phyloP scores from a whole-genome alignment of 805 yeast species.

The Saccharomyces jurei region DNA sequence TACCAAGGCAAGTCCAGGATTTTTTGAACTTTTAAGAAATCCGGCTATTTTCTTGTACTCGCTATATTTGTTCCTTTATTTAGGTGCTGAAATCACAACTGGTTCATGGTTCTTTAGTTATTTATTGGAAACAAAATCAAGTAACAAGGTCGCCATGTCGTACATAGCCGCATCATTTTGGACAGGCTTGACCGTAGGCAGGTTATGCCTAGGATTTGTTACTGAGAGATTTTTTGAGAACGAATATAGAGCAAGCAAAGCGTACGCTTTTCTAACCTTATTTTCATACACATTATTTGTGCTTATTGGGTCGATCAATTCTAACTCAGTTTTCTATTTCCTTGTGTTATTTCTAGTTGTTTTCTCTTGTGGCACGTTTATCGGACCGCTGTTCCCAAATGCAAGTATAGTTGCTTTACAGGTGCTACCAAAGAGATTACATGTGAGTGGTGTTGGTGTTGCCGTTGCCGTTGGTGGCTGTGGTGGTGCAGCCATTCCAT shows the following conservation, averaged over 20 bases:
- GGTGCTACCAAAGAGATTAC: slow-evolving; percentile 50
- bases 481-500: slow-evolving; percentile 74
- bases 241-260: slow-evolving; percentile 35
- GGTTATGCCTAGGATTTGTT: slow-evolving; percentile 49
- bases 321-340: slow-evolving; percentile 15
- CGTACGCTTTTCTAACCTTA: slow-evolving; percentile 30
- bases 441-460: slow-evolving; percentile 63
- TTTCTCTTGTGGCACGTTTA: slow-evolving; percentile 47
- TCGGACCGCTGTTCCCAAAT: slow-evolving; percentile 71
- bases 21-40: slow-evolving; percentile 20
- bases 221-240: slow-evolving; percentile 40
- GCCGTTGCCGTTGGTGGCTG: slow-evolving; percentile 75
- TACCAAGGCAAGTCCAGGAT: background rate
- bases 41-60: slow-evolving; percentile 42
- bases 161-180: slow-evolving; percentile 64
- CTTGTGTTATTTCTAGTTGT: slow-evolving; percentile 18
- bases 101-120: slow-evolving; percentile 69
- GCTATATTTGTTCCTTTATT: slow-evolving; percentile 48
- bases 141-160: slow-evolving; percentile 42
- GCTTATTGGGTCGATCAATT: slow-evolving; percentile 14
- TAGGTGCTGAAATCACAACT: slow-evolving; percentile 61
- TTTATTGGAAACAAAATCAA: slow-evolving; percentile 46
- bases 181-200: slow-evolving; percentile 62
- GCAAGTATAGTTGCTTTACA: slow-evolving; percentile 57
- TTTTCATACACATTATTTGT: slow-evolving; percentile 30